phyloP scores from a whole-genome alignment of 352 stramenopile genomes.

The Phytophthora multivora region DNA sequence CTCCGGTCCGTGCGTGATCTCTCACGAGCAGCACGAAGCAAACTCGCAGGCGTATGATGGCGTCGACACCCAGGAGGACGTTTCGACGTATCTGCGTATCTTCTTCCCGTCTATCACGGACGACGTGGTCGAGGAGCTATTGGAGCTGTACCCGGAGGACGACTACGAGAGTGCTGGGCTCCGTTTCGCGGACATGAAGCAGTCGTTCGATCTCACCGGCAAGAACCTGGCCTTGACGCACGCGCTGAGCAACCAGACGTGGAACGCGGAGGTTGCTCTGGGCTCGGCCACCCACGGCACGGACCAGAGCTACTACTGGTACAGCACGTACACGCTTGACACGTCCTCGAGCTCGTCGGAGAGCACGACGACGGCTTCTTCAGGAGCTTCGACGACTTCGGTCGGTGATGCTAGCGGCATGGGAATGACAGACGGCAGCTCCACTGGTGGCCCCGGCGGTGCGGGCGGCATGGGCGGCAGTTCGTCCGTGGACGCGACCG shows the following conservation, averaged over 20 bases:
- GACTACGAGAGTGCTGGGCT: conserved; percentile 31
- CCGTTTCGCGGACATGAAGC: conserved; percentile 32
- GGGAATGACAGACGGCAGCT: conserved; percentile 15
- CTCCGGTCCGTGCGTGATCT: conserved; percentile 31
- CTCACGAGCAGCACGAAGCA: conserved; percentile 27
- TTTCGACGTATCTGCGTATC: conserved; percentile 28
- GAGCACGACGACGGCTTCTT: conserved; percentile 15
- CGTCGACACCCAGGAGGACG: conserved; percentile 19
- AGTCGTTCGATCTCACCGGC: conserved; percentile 27
- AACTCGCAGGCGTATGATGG: conserved; percentile 19
- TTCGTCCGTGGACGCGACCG: conserved; percentile 20
- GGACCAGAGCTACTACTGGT: conserved; percentile 36
- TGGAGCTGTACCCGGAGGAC: conserved; percentile 25
- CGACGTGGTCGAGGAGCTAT: conserved; percentile 19
- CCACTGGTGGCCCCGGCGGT: conserved; percentile 4
- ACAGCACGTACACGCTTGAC: conserved; percentile 25
- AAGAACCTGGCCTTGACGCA: conserved; percentile 29
- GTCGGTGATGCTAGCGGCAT: conserved; percentile 4
- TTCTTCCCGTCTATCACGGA: conserved; percentile 31
- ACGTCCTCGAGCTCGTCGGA: conserved; percentile 8
- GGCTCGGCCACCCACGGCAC: conserved; percentile 14
- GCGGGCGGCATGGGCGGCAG: conserved; percentile 1
- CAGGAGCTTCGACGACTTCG: conserved; percentile 2
- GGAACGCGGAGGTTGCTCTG: conserved; percentile 29
- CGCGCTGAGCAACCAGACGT: conserved; percentile 31